phyloP scores from a whole-genome alignment of 495 filamentous ascomycete species.

The Daldinia concentrica region DNA sequence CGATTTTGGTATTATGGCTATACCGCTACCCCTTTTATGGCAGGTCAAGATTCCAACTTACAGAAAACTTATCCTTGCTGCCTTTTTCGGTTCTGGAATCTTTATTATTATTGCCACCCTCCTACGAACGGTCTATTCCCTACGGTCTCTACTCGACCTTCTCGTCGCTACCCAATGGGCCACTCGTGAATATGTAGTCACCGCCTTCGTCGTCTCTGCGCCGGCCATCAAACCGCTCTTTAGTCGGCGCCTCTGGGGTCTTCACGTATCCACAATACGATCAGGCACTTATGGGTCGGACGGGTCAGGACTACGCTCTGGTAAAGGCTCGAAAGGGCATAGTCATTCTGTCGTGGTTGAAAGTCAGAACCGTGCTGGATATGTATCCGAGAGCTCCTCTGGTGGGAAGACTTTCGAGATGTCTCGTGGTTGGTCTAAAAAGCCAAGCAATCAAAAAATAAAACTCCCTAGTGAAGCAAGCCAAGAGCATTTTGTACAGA shows the following conservation, averaged over 20 bases:
- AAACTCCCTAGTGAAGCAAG: neutral
- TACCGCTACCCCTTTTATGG: conserved; percentile 25
- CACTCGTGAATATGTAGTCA: conserved; percentile 25
- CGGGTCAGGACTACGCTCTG: conserved; percentile 3
- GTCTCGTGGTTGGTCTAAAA: neutral
- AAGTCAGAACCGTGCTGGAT: neutral
- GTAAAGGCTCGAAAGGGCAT: conserved; percentile 7
- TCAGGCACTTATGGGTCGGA: conserved; percentile 5
- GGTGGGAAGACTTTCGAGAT: neutral
- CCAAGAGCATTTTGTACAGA: neutral
- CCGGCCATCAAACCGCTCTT: conserved; percentile 26
- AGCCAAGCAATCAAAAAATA: neutral
- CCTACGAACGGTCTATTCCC: conserved; percentile 17
- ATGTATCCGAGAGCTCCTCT: neutral
- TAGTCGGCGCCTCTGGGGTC: conserved; percentile 19
- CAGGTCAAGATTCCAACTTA: conserved; percentile 4
- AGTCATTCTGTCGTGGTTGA: neutral
- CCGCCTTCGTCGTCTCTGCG: conserved; percentile 25
- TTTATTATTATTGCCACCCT: conserved; percentile 25
- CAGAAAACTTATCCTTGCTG: conserved; percentile 12
- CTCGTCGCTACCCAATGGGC: conserved; percentile 23
- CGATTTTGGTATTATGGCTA: conserved; percentile 25
- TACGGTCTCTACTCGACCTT: conserved; percentile 16
- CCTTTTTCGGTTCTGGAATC: conserved; percentile 19
- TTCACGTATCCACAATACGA: neutral